A percentile compares a stretch with the other conserved stretches of the same genome.
These are phyloP conservation scores for Phialophora expanda DNA, from an alignment of 2,329 filamentous ascomycete genomes.

Conservation along the genomic window DNA sequence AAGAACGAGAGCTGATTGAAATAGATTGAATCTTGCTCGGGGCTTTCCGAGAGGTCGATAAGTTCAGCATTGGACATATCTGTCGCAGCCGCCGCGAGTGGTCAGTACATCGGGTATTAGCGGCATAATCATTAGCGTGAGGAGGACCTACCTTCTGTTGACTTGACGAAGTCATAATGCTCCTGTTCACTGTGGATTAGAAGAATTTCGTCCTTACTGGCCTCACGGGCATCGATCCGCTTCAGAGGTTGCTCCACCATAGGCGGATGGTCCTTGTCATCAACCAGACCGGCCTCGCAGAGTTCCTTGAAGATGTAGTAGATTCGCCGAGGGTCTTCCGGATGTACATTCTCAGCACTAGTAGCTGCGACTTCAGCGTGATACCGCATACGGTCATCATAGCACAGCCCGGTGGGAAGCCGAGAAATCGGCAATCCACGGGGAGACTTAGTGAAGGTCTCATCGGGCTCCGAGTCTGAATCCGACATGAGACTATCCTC, in stretches of 20 bases:
- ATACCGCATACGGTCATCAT: slow-evolving; percentile 94
- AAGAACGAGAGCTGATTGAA: slow-evolving; percentile 81
- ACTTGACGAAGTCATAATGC: slow-evolving; percentile 73
- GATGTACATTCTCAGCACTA: slow-evolving; percentile 75
- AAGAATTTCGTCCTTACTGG: slow-evolving; percentile 78
- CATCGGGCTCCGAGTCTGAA: slow-evolving; percentile 41
- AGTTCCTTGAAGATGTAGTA: slow-evolving; percentile 92
- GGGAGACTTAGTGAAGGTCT: slow-evolving; percentile 42
- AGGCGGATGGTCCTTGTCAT: slow-evolving; percentile 55
- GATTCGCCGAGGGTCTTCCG: slow-evolving; percentile 91
- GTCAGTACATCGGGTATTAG: not conserved
- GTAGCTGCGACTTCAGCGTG: slow-evolving; percentile 80
- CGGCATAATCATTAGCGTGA: not conserved
- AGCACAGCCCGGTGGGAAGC: slow-evolving; percentile 78
- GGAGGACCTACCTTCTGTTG: slow-evolving; percentile 49
- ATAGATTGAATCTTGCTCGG: slow-evolving; percentile 76
- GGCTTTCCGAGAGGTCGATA: slow-evolving; percentile 63
- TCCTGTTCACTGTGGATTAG: slow-evolving; percentile 79
- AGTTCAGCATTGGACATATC: slow-evolving; percentile 65
- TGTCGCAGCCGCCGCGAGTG: slow-evolving; percentile 38
- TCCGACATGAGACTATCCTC: slow-evolving; percentile 34
- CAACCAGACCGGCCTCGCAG: slow-evolving; percentile 79
- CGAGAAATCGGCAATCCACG: slow-evolving; percentile 54
- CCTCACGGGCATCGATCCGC: slow-evolving; percentile 77
- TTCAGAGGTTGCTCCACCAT: slow-evolving; percentile 61